Evolutionary conservation across 2,329 filamentous ascomycete genomes (phyloP), one percentile per base, ranked within the genome.

Genomic region (Colletotrichum camelliae): DNA sequence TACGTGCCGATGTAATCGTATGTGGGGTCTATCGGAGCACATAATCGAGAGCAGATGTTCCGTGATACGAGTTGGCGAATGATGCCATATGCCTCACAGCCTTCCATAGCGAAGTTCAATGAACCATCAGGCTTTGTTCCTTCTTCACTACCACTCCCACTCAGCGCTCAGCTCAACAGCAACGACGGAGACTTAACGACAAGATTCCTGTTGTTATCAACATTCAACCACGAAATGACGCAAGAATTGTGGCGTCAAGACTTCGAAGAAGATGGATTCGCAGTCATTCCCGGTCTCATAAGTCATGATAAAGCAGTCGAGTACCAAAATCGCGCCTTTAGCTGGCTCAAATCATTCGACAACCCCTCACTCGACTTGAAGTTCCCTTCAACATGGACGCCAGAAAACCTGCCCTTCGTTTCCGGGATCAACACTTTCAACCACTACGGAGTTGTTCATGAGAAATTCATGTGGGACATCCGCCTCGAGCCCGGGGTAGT

Each of bases 251-350:
- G 83, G 81, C 77, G 81, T 31, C 82, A 83, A 52, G 83, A 85
- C 27, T 79, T 81, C n/a, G 55, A 77, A 27, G 77, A 75, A 8
- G 62, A 89, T 70, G 87, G 87, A 5, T 89, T 81, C 76, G 85
- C 84, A 1, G 83, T 89, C n/a, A 80, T 89, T 70, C 88, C 88
- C 72, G 84, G 84, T 3, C 86, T 86, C 1, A 84, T 89, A 58
- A 85, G 87, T 1, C 79, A 77, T 3, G 86, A 86, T 24, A 81
- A 82, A 35, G 87, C 86, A 2, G 76, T 82, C 10, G 76, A 79
- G 10, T 87, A 87, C 77, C 77, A 79, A 15, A 71, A 80, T 33
- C 80, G 82, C 29, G 79, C 81, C 6, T 80, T 80, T 39, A 75
- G 74, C 4, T 72, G 74, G 62, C 69, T 77, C 2, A 55, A 65